Evolutionary conservation across 306 rosid species (phyloP).

Genomic region (Begonia peltatifolia): DNA sequence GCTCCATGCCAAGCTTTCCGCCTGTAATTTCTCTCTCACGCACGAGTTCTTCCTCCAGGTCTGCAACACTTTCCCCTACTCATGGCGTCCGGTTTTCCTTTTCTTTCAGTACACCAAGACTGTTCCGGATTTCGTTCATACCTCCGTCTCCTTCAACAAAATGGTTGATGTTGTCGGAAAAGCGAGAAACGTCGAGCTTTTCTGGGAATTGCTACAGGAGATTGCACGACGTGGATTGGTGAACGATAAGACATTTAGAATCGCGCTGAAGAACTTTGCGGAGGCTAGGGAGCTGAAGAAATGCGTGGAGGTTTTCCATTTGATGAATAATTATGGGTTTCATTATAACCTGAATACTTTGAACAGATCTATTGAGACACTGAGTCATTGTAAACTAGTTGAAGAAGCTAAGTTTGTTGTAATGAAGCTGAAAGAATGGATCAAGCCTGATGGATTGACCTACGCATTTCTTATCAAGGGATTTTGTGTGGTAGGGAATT

Average conservation of each 20-base stretch:
- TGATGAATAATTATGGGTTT: constrained; percentile 42
- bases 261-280: constrained; percentile 43
- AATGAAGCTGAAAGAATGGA: constrained; percentile 43
- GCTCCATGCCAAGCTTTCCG: constrained; percentile 42
- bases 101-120: constrained; percentile 36
- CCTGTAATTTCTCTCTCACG: constrained; percentile 39
- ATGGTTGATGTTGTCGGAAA: constrained; percentile 29
- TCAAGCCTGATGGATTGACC: constrained; percentile 33
- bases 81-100: constrained; percentile 67
- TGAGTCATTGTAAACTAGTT: constrained; percentile 47
- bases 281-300: constrained; percentile 50
- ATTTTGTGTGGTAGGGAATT: constrained; percentile 52
- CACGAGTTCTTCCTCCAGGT: constrained; percentile 87
- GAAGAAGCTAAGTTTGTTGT: constrained; percentile 50
- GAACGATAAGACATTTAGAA: constrained; percentile 28
- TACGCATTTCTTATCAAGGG: constrained; percentile 42
- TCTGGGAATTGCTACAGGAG: constrained; percentile 38
- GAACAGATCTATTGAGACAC: constrained; percentile 35
- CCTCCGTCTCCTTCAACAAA: constrained; percentile 49
- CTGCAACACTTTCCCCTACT: constrained; percentile 63
- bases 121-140: constrained; percentile 32
- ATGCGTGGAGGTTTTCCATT: constrained; percentile 56
- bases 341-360: constrained; percentile 33
- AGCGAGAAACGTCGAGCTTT: constrained; percentile 48
- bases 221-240: constrained; percentile 34